These are phyloP conservation scores for Crucihimalaya himalaica DNA, from an alignment of 345 rosid species.

Conservation along the genomic window DNA sequence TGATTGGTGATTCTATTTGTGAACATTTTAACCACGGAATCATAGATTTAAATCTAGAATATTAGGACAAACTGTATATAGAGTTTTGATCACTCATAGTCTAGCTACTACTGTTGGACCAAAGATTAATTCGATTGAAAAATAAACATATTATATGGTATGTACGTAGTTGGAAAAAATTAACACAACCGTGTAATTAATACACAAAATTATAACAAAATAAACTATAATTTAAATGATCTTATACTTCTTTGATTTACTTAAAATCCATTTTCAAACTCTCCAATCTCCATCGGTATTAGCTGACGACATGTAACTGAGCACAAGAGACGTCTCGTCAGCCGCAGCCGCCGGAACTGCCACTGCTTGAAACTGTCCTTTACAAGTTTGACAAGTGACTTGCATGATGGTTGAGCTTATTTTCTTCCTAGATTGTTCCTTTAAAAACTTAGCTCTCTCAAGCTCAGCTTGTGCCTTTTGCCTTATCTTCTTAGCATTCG, in stretches of 20 bases:
- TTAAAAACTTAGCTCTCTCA: constrained; percentile 65
- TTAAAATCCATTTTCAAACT: constrained; percentile 9
- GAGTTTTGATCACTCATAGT: too few species aligned
- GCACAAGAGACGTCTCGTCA: constrained; percentile 72
- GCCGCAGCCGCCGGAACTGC: constrained; percentile 40
- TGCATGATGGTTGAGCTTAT: constrained; percentile 64
- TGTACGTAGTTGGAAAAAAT: background rate
- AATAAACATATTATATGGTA: too few species aligned
- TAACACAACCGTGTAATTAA: constrained; percentile 1
- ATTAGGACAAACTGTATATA: background rate
- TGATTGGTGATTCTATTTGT: background rate
- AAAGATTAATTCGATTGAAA: background rate
- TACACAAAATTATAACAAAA: constrained; percentile 24
- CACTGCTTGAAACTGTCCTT: constrained; percentile 59
- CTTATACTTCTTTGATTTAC: background rate
- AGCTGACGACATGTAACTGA: constrained; percentile 83
- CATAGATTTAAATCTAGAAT: background rate
- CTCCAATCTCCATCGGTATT: constrained; percentile 79
- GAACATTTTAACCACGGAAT: background rate
- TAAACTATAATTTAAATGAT: constrained; percentile 9
- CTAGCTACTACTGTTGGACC: background rate
- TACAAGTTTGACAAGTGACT: constrained; percentile 77
- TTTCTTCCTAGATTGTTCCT: constrained; percentile 69
- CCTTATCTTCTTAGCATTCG: constrained; percentile 69
- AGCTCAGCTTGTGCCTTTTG: constrained; percentile 72